Percentiles rank a stretch among this genome's conserved stretches.
These are phyloP conservation scores for Metschnikowia cubensis DNA, from an alignment of 805 yeast species.

Conservation along the genomic window DNA sequence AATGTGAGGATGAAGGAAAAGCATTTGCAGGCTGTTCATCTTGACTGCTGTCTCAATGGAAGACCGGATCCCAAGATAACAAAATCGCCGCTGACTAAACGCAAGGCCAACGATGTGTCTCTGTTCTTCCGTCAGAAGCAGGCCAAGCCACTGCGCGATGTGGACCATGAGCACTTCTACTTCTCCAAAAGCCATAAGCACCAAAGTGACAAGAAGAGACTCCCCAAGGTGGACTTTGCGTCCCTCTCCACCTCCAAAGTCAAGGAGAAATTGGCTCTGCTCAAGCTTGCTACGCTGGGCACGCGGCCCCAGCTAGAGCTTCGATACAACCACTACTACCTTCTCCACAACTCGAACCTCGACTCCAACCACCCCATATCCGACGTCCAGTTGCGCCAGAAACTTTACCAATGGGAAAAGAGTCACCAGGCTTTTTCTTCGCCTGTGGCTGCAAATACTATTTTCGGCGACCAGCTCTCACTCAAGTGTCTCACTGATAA, in stretches of 20 bases:
- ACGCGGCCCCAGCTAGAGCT: conserved; percentile 58
- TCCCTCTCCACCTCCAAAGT: conserved; percentile 57
- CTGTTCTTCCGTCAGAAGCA: conserved; percentile 26
- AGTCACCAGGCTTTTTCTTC: conserved; percentile 31
- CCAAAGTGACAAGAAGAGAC: conserved; percentile 32
- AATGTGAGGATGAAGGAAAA: conserved; percentile 48
- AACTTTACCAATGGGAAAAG: conserved; percentile 65
- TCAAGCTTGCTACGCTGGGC: conserved; percentile 61
- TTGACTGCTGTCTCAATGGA: conserved; percentile 55
- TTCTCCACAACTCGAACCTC: conserved; percentile 74
- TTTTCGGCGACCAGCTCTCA: conserved; percentile 22
- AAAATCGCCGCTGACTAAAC: conserved; percentile 4
- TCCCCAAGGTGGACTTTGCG: conserved; percentile 63
- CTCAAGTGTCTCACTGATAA: conserved; percentile 40
- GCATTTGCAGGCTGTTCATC: conserved; percentile 54
- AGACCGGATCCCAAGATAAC: conserved; percentile 14
- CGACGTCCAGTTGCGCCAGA: conserved; percentile 50
- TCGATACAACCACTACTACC: conserved; percentile 73
- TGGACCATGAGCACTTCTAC: conserved; percentile 28
- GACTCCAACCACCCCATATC: conserved; percentile 66
- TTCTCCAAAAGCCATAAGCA: conserved; percentile 27
- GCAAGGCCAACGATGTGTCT: conserved; percentile 23
- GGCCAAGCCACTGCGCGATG: conserved; percentile 5
- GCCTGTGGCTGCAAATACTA: conserved; percentile 11
- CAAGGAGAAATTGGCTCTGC: conserved; percentile 51